Conservation (phyloP, 2,329 filamentous ascomycete species). For the Fusarium duplospermum region DNA sequence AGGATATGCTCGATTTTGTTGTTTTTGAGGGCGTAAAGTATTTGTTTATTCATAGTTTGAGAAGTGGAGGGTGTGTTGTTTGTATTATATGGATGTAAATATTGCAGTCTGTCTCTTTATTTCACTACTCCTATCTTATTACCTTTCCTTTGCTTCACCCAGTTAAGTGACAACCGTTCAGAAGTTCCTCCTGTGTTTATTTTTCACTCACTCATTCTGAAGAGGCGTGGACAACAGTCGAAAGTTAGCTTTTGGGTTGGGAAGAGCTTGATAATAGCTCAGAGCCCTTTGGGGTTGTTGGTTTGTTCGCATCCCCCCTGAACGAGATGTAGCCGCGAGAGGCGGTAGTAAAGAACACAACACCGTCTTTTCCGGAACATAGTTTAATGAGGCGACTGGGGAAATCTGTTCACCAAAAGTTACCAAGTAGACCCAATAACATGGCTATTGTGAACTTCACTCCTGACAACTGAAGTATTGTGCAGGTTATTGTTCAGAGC, state of each 20-base stretch:
- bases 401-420: neutral
- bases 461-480: neutral
- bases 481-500: neutral
- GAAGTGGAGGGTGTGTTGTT: neutral
- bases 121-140: neutral
- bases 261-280: neutral
- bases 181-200: neutral
- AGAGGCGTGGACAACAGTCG: neutral
- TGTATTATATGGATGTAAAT: neutral
- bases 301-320: neutral
- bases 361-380: neutral
- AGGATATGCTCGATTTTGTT: conserved; percentile 2
- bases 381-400: neutral
- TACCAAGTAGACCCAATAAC: neutral
- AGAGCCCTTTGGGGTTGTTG: neutral
- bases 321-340: neutral
- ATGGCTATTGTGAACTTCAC: too few species aligned
- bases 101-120: neutral
- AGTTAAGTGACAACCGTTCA: accelerated
- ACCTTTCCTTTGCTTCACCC: neutral
- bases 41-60: neutral
- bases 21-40: neutral
- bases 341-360: neutral
- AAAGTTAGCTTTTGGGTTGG: too few species aligned
- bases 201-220: neutral